Conservation (phyloP, 805 yeast species). For the Priceomyces melissophilus region DNA sequence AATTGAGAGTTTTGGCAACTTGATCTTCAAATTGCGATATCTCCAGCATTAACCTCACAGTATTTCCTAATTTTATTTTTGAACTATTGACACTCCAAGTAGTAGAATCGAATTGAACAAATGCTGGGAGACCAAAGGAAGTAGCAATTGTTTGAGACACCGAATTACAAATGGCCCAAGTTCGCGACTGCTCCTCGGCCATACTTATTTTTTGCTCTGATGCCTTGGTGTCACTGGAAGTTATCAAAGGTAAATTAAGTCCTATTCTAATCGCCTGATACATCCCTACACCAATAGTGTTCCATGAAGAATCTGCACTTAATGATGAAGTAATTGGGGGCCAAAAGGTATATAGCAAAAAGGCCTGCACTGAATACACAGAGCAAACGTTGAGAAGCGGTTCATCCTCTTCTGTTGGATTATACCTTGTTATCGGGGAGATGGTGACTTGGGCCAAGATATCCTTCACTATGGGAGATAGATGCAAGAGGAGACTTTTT, state of each 20-base stretch:
- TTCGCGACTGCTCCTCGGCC: slow-evolving; percentile 73
- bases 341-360: slow-evolving; percentile 86
- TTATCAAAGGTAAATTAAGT: slow-evolving; percentile 66
- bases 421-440: slow-evolving; percentile 82
- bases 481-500: slow-evolving; percentile 48
- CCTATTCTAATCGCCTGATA: slow-evolving; percentile 93
- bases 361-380: slow-evolving; percentile 92
- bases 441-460: slow-evolving; percentile 84
- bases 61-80: slow-evolving; percentile 45
- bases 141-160: slow-evolving; percentile 89
- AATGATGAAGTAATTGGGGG: slow-evolving; percentile 93
- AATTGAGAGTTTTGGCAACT: slow-evolving; percentile 70
- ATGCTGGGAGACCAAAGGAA: slow-evolving; percentile 92
- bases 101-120: slow-evolving; percentile 77
- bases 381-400: slow-evolving; percentile 85
- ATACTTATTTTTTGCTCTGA: slow-evolving; percentile 40
- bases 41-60: slow-evolving; percentile 74
- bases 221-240: slow-evolving; percentile 19
- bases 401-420: slow-evolving; percentile 74
- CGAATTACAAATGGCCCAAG: slow-evolving; percentile 93
- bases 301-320: slow-evolving; percentile 95
- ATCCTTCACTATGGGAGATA: slow-evolving; percentile 70
- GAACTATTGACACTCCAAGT: slow-evolving; percentile 53
- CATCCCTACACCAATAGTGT: slow-evolving; percentile 87
- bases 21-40: slow-evolving; percentile 86